Base-by-base conservation (phyloP, 2,329 filamentous ascomycete species). In the Hymenoscyphus fraxineus region DNA sequence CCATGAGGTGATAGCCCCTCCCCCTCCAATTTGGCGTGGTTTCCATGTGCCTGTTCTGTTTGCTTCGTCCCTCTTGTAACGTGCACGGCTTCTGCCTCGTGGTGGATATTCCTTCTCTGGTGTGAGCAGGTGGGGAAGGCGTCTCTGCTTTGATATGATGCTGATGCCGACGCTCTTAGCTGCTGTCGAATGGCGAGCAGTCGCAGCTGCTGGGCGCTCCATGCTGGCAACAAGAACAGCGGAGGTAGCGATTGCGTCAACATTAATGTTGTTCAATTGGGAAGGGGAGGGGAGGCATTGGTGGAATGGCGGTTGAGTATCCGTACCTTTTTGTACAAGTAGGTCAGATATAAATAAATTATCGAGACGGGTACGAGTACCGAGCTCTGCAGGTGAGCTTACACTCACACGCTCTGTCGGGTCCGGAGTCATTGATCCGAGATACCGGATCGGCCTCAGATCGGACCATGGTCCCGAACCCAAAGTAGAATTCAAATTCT, bases 141-240 rank as follows among this genome's bases (percentile, higher is more conserved):
- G 9, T 51, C 44, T n/a, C 44, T 51, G 22, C 22, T 9, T 19
- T 51, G 16, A 51, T 51, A 16, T 27, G 38, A 39, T 47, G 44
- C 51, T 27, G 38, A 32, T 47, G 44, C 51, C 63, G 38, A 32
- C 41, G 44, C 51, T 62, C 68, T 68, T 61, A 72, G 70, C 40
- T 66, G 60, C 12, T 67, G 51, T 55, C 44, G 58, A 27, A 60
- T 57, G 38, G 64, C 64, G n/a, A 75, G 70, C 44, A 51, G 44
- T 51, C 44, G 44, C 44, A 51, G 44, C 69, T 77, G 77, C 61
- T 68, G 68, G 55, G 73, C 66, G 68, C 70, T 76, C 78, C 78
- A 78, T 73, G 73, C 70, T 71, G 77, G 75, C 70, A 77, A 73
- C 71, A 78, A 76, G 75, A 77, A 78, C 75, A 77, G 77, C 74